Percentiles rank a stretch among this genome's conserved stretches.
These are phyloP conservation scores for Pseudogymnoascus sp. DNA, from an alignment of 2,329 filamentous ascomycete species.

Conservation along the genomic window DNA sequence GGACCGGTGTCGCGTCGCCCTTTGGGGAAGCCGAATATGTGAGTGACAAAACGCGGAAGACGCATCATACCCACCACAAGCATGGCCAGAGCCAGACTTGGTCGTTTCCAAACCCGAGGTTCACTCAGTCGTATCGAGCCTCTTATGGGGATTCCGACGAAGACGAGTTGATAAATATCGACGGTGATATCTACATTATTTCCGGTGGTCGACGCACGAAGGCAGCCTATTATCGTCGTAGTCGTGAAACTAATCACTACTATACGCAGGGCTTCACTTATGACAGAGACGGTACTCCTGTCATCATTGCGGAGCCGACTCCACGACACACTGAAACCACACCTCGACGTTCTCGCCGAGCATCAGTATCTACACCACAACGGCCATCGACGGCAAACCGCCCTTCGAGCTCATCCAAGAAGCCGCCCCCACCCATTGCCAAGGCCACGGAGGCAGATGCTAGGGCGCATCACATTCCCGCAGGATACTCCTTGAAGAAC, in stretches of 20 bases:
- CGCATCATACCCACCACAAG: slow-evolving; percentile 24
- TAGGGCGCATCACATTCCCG: slow-evolving; percentile 64
- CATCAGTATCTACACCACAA: slow-evolving; percentile 25
- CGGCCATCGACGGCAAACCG: slow-evolving; percentile 20
- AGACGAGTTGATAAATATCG: slow-evolving; percentile 22
- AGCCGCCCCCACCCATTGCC: slow-evolving; percentile 29
- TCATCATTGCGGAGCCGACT: slow-evolving; percentile 9
- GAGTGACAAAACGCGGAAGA: slow-evolving; percentile 25
- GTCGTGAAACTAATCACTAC: slow-evolving; percentile 29
- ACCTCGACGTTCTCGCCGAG: slow-evolving; percentile 20
- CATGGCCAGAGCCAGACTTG: slow-evolving; percentile 9
- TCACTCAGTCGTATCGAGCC: slow-evolving; percentile 29
- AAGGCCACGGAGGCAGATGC: slow-evolving; percentile 53
- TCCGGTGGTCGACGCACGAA: slow-evolving; percentile 22
- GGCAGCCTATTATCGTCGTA: slow-evolving; percentile 26
- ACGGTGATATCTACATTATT: slow-evolving; percentile 23
- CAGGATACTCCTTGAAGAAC: slow-evolving; percentile 92
- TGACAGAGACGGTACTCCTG: slow-evolving; percentile 24
- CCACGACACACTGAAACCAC: slow-evolving; percentile 11
- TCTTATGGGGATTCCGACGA: slow-evolving; percentile 30
- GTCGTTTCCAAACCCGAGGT: slow-evolving; percentile 16
- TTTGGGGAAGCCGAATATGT: slow-evolving; percentile 27
- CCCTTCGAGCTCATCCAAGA: slow-evolving; percentile 21
- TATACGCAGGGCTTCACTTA: slow-evolving; percentile 23
- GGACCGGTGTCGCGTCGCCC: slow-evolving; percentile 11